phyloP scores from a whole-genome alignment of 140 eudicot genomes.

The Ambrosia hybrid region DNA sequence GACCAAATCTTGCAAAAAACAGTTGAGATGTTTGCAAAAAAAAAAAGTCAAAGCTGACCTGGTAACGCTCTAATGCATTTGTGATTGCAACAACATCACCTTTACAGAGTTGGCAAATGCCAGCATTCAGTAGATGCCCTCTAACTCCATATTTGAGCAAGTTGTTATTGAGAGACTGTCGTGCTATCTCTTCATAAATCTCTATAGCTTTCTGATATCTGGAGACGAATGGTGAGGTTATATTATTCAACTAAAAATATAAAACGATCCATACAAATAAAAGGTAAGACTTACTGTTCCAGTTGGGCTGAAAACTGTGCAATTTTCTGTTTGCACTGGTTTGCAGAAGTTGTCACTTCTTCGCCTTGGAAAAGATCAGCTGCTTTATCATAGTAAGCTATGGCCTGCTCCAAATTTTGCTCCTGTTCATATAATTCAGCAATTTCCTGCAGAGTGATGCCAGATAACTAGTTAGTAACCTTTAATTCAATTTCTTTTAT shows the following conservation, averaged over 20 bases:
- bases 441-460: conserved; percentile 29
- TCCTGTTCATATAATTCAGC: conserved; percentile 44
- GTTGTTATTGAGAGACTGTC: conserved; percentile 43
- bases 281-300: conserved; percentile 30
- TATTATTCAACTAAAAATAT: not conserved
- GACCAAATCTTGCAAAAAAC: too few species aligned
- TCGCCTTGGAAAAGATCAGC: conserved; percentile 44
- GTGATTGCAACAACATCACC: too few species aligned
- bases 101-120: conserved; percentile 29
- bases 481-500: not conserved
- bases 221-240: conserved; percentile 12
- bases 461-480: not conserved
- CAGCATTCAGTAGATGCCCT: conserved; percentile 58
- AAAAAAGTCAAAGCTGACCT: too few species aligned
- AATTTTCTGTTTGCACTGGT: conserved; percentile 47
- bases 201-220: conserved; percentile 53
- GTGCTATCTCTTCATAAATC: conserved; percentile 55
- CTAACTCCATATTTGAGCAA: conserved; percentile 56
- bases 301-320: conserved; percentile 46
- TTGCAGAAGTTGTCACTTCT: conserved; percentile 43
- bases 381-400: conserved; percentile 36
- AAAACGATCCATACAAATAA: not conserved
- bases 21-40: too few species aligned
- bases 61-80: too few species aligned
- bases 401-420: conserved; percentile 33